Base-by-base conservation (phyloP, 2,329 filamentous ascomycete species). In the Raffaelea ambrosiae region DNA sequence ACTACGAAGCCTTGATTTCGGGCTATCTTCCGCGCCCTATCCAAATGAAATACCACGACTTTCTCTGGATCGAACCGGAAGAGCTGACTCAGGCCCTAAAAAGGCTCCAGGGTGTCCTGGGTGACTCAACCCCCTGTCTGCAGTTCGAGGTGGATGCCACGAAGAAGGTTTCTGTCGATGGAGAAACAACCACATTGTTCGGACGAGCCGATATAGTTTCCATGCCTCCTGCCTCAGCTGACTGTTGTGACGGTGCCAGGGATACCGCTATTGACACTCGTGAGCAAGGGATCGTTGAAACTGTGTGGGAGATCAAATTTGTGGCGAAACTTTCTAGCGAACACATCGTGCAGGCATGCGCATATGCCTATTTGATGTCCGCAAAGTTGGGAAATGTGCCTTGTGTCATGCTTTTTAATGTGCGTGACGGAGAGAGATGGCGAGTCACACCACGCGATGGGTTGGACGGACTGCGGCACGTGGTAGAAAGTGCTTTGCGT, bases 271-370 rank as follows among this genome's bases (percentile, higher is more conserved):
- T 16, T 9, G 31, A 20, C 31, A 8, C 19, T 14, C 3, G 19
- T 16, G 11, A 2, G 11, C 19, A 5, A 18, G 9, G 5, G 31
- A 8, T 21, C 23, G 18, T 9, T 21, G 9, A 46, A n/a, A n/a
- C n/a, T n/a, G n/a, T 46, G 11, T 46, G 44, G 44, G 36, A 40
- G 14, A 33, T 46, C 36, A 46, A 46, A 10, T 40, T 31, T 31
- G 44, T 22, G 19, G 22, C 44, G 5, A 20, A 18, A 3, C 36
- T 46, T 11, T 46, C 36, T 18, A n/a, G n/a, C 23, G 44, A 46
- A 22, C 7, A 46, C 18, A 20, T 46, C 22, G 3, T 46, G n/a
- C 44, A 46, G 14, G 44, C 44, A n/a, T 46, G 40, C n/a, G 19
- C 35, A 13, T 46, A 40, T 22, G 22, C 40, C 5, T 40, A 23